These are phyloP conservation scores for Mycocentrospora acerina DNA, from an alignment of 2,329 filamentous ascomycete species.

Conservation along the genomic window DNA sequence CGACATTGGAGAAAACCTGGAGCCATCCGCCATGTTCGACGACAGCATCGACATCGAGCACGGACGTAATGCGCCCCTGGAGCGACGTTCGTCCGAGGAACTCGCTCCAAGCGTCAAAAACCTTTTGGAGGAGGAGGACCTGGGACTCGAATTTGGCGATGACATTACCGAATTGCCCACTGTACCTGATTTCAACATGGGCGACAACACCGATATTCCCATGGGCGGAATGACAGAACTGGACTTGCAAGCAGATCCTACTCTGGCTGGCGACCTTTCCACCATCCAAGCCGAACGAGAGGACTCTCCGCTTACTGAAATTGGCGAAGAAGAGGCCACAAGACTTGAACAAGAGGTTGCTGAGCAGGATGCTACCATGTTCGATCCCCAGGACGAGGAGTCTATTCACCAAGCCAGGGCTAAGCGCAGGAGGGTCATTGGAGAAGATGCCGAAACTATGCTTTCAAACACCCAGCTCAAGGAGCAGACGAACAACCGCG, in stretches of 20 bases:
- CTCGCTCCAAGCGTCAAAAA: conserved; percentile 53
- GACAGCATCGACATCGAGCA: conserved; percentile 72
- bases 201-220: conserved; percentile 44
- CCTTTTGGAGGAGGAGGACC: conserved; percentile 52
- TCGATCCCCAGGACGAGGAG: conserved; percentile 54
- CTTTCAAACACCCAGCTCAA: conserved; percentile 77
- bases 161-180: conserved; percentile 26
- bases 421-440: conserved; percentile 78
- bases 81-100: conserved; percentile 43
- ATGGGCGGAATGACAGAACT: conserved; percentile 55
- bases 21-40: conserved; percentile 26
- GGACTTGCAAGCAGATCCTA: conserved; percentile 21
- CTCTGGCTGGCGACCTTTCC: conserved; percentile 43
- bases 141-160: conserved; percentile 47
- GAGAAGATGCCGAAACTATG: conserved; percentile 78
- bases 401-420: conserved; percentile 67
- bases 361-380: conserved; percentile 40
- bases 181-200: conserved; percentile 27
- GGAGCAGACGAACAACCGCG: conserved; percentile 80
- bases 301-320: conserved; percentile 57
- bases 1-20: conserved; percentile 61
- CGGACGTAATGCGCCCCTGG: conserved; percentile 78
- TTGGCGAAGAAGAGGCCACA: conserved; percentile 53
- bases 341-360: conserved; percentile 65
- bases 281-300: conserved; percentile 38